Base-by-base conservation (phyloP, 1,284 basidiomycete genomes). In the Apiotrichum porosum region DNA sequence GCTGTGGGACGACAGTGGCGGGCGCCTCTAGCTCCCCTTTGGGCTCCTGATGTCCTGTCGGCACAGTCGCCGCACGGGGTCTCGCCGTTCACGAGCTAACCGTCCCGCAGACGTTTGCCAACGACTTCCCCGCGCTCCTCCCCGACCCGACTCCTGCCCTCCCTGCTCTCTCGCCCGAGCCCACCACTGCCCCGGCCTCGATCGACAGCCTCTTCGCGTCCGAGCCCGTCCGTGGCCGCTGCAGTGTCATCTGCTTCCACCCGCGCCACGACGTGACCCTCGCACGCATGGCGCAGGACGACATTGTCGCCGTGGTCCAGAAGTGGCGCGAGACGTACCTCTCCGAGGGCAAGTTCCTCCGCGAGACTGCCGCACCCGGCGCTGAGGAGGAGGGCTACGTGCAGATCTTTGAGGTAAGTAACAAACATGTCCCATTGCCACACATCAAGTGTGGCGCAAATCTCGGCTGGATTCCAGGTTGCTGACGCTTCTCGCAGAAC, bases 381-480 rank as follows among this genome's bases (percentile, higher is more conserved):
- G 8, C 6, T 6, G 26, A 28, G 26, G 76, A 85, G 59, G 77
- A 82, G 21, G 77, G 81, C 56, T 88, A 91, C 65, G 83, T 93
- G 37, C 90, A 92, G 69, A 88, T 93, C 35, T 93, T 88, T 62
- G 88, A 91, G n/a, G n/a, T n/a, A n/a, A n/a, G n/a, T n/a, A n/a
- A n/a, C n/a, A n/a, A n/a, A n/a, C n/a, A n/a, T n/a, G n/a, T n/a
- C n/a, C n/a, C n/a, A n/a, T n/a, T n/a, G n/a, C n/a, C n/a, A n/a
- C n/a, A n/a, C n/a, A n/a, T n/a, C n/a, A n/a, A n/a, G n/a, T n/a
- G n/a, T n/a, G n/a, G n/a, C n/a, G n/a, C n/a, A n/a, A n/a, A n/a
- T n/a, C n/a, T n/a, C n/a, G n/a, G n/a, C n/a, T n/a, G n/a, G n/a
- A n/a, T n/a, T n/a, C n/a, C n/a, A n/a, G n/a, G n/a, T n/a, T n/a